Conservation (phyloP, 768 basidiomycete species). For the Naematelia aurantialba region DNA sequence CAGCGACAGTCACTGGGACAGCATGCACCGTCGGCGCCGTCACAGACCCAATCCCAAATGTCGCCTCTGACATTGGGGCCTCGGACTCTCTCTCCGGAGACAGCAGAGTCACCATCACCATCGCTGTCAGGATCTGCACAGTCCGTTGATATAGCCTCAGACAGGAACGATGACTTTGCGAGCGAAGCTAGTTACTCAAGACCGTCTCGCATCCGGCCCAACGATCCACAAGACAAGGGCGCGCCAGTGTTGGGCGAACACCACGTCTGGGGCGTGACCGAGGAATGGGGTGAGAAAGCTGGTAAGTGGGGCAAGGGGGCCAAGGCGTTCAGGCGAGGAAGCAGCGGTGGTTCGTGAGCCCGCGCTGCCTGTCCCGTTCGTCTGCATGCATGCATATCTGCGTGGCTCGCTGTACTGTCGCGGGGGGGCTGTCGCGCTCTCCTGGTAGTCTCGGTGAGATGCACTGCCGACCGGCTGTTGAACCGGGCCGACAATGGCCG, state of each 20-base stretch:
- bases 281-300: slow-evolving; percentile 49
- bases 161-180: slow-evolving; percentile 41
- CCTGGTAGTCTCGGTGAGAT: too few relatives aligned
- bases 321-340: slow-evolving; percentile 19
- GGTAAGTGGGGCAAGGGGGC: slow-evolving; percentile 49
- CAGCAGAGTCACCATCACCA: neutral
- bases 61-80: too few relatives aligned
- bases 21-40: neutral
- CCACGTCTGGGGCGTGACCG: slow-evolving; percentile 49
- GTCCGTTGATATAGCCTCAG: neutral
- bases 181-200: slow-evolving; percentile 44
- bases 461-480: neutral
- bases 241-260: slow-evolving; percentile 40
- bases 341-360: neutral
- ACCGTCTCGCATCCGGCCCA: slow-evolving; percentile 10
- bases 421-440: neutral
- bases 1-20: neutral
- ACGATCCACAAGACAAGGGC: slow-evolving; percentile 13
- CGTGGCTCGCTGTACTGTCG: neutral
- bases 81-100: too few relatives aligned
- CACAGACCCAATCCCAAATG: too few relatives aligned
- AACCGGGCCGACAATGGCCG: neutral
- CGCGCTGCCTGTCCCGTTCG: too few relatives aligned
- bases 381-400: neutral
- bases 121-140: neutral